These are phyloP conservation scores for Trifolium repens DNA, from an alignment of 306 rosid genomes.

Conservation along the genomic window DNA sequence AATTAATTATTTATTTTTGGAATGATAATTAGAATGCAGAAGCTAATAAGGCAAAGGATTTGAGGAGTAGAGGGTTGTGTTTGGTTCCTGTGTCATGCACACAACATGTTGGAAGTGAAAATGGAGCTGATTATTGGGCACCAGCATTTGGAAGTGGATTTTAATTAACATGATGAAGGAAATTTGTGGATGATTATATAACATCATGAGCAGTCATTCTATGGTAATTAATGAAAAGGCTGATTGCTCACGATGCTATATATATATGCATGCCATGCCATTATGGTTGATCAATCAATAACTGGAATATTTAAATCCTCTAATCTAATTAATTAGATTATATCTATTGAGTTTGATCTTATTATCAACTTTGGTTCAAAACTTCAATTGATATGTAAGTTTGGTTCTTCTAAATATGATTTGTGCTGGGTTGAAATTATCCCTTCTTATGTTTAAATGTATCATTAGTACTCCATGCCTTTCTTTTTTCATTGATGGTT, in stretches of 20 bases:
- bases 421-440: conserved; percentile 15
- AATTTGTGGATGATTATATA: conserved; percentile 37
- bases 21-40: conserved; percentile 40
- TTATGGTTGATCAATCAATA: conserved; percentile 7
- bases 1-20: neutral
- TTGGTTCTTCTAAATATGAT: conserved; percentile 23
- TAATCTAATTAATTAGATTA: conserved; percentile 43
- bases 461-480: neutral
- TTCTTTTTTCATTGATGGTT: too few species aligned
- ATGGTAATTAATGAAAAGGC: conserved; percentile 46
- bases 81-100: conserved; percentile 84
- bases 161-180: conserved; percentile 26
- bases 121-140: conserved; percentile 88
- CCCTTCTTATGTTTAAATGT: conserved; percentile 13
- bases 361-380: conserved; percentile 17
- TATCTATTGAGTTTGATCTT: conserved; percentile 20
- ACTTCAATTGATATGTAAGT: conserved; percentile 21
- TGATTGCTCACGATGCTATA: conserved; percentile 89
- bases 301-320: conserved; percentile 29
- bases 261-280: conserved; percentile 19
- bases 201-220: conserved; percentile 80
- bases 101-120: conserved; percentile 73
- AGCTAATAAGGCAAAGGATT: conserved; percentile 58
- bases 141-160: conserved; percentile 64
- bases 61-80: conserved; percentile 84